phyloP scores from a whole-genome alignment of 306 rosid species.

The Cajanus cajan region DNA sequence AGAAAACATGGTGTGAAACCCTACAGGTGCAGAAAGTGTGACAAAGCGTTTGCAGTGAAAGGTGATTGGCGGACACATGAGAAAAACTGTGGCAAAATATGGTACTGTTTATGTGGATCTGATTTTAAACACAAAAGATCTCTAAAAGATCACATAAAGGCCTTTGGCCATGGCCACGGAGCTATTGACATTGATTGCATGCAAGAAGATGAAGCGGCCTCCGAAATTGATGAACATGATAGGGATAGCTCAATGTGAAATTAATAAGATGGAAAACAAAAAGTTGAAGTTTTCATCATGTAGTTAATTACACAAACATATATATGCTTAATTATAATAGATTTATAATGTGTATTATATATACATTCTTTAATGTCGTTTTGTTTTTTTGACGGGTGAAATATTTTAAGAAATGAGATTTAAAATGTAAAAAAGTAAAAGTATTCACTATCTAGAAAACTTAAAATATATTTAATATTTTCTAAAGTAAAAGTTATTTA shows the following conservation, averaged over 20 bases:
- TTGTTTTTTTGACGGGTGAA: not conserved
- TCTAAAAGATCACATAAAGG: conserved; percentile 59
- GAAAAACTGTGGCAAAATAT: conserved; percentile 64
- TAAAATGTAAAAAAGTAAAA: not conserved
- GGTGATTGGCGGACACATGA: conserved; percentile 81
- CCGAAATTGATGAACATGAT: conserved; percentile 26
- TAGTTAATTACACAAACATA: not conserved
- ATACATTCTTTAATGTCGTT: not conserved
- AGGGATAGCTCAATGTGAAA: conserved; percentile 7
- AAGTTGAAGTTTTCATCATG: not conserved
- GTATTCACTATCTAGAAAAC: not conserved
- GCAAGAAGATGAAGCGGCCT: conserved; percentile 11
- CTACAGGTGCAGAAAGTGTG: conserved; percentile 55
- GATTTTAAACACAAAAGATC: conserved; percentile 76
- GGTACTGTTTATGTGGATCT: conserved; percentile 72
- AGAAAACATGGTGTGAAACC: conserved; percentile 69
- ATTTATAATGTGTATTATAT: not conserved
- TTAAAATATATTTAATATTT: not conserved
- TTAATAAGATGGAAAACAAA: not conserved
- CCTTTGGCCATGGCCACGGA: conserved; percentile 44
- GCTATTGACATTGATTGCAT: conserved; percentile 6
- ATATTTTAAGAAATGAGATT: not conserved
- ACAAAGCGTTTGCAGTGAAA: conserved; percentile 61
- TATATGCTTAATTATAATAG: not conserved
- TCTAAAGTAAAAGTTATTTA: not conserved